Conservation (phyloP, 2,329 filamentous ascomycete genomes). For the Parafenestella ontariensis region DNA sequence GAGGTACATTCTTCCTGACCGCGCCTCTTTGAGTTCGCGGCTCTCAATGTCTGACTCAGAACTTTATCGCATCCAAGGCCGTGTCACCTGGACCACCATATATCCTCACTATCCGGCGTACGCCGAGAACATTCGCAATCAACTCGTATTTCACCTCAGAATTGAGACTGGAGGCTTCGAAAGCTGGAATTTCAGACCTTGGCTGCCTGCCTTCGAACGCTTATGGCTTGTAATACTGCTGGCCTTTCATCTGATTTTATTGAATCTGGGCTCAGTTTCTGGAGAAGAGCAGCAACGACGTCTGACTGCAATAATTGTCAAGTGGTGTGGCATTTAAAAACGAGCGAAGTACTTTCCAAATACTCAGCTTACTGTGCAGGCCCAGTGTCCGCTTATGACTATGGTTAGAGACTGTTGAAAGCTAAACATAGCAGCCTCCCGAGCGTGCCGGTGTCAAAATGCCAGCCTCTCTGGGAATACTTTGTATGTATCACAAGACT, state of each 20-base stretch:
- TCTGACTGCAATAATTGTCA: neutral
- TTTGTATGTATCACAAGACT: neutral
- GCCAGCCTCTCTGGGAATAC: neutral
- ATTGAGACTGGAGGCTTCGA: neutral
- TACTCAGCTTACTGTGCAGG: neutral
- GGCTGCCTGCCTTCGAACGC: neutral
- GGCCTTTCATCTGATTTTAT: neutral
- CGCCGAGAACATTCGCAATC: conserved; percentile 1
- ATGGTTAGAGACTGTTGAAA: neutral
- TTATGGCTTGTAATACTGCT: neutral
- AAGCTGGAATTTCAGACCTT: conserved; percentile 4
- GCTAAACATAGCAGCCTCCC: conserved; percentile 1
- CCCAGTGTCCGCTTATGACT: neutral
- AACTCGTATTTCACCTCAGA: neutral
- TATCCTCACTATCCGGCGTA: conserved; percentile 9
- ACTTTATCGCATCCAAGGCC: conserved; percentile 25
- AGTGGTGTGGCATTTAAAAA: neutral
- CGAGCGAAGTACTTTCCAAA: neutral
- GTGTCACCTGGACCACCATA: conserved; percentile 25
- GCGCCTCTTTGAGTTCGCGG: conserved; percentile 20
- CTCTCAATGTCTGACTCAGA: conserved; percentile 36
- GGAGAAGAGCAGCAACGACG: neutral
- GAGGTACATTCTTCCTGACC: neutral
- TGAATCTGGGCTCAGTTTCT: neutral
- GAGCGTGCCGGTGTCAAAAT: neutral